Evolutionary conservation across 2,329 filamentous ascomycete species (phyloP).

Genomic region (Byssochlamys sp.): DNA sequence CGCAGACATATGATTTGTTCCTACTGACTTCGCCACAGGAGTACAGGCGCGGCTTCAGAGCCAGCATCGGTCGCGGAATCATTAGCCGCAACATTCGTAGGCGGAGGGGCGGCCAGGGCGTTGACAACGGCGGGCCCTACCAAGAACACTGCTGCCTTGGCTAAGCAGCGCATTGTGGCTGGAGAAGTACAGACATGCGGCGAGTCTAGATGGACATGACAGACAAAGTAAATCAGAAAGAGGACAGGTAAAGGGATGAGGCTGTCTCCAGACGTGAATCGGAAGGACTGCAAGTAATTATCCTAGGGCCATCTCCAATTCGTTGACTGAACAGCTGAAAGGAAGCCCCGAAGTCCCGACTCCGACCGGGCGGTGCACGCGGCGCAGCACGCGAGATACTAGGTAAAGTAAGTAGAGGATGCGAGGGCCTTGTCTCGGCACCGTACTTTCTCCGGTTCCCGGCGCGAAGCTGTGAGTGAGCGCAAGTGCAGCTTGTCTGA

Average conservation of each 20-base stretch:
- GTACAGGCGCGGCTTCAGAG: conserved; percentile 3
- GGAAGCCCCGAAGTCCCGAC: neutral
- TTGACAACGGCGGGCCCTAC: conserved; percentile 4
- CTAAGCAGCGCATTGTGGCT: conserved; percentile 10
- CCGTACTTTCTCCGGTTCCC: conserved; percentile 15
- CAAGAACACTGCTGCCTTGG: conserved; percentile 9
- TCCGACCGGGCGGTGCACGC: neutral
- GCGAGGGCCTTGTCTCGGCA: conserved; percentile 7
- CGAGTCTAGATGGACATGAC: neutral
- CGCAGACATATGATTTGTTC: neutral
- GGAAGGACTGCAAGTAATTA: neutral
- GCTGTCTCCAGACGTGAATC: neutral
- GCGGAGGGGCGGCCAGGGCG: conserved; percentile 7
- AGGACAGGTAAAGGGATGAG: neutral
- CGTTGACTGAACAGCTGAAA: neutral
- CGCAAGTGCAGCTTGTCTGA: conserved; percentile 4
- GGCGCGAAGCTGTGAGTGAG: conserved; percentile 2
- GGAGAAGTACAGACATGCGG: conserved; percentile 1
- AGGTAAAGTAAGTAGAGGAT: no score
- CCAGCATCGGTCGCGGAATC: conserved; percentile 5
- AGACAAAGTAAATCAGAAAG: neutral
- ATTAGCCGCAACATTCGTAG: conserved; percentile 6
- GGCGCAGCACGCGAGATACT: neutral
- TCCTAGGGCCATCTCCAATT: neutral
- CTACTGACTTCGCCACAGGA: conserved; percentile 10